A percentile compares a stretch with the other conserved stretches of the same genome.
These are phyloP conservation scores for Dalbergia cochinchinensis DNA, from an alignment of 306 rosid genomes.

Conservation along the genomic window DNA sequence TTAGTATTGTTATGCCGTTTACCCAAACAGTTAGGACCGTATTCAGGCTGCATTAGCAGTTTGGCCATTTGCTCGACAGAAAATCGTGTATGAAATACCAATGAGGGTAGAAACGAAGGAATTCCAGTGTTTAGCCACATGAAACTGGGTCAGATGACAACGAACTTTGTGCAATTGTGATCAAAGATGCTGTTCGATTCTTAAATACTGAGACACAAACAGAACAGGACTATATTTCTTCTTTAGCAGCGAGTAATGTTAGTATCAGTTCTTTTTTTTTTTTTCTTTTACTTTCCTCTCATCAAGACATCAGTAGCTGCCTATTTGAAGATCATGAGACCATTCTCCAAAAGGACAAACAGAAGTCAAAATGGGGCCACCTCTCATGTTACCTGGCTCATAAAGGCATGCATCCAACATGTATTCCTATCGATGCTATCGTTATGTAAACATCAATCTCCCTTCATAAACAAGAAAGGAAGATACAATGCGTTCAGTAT, in stretches of 20 bases:
- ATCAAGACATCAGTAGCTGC: slow-evolving; percentile 40
- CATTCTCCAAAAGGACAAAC: slow-evolving; percentile 45
- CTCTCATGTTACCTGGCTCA: slow-evolving; percentile 51
- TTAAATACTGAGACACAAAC: slow-evolving; percentile 14
- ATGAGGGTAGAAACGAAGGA: neutral
- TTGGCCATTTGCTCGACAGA: neutral
- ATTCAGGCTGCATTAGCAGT: neutral
- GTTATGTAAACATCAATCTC: slow-evolving; percentile 73
- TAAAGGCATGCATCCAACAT: slow-evolving; percentile 58
- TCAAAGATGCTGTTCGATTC: slow-evolving; percentile 31
- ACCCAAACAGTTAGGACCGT: neutral
- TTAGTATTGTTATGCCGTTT: too few relatives aligned
- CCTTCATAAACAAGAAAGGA: slow-evolving; percentile 75
- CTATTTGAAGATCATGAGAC: slow-evolving; percentile 40
- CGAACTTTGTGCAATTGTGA: slow-evolving; percentile 31
- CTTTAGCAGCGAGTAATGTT: slow-evolving; percentile 30
- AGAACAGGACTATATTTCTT: slow-evolving; percentile 28
- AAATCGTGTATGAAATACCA: neutral
- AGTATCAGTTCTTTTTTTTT: slow-evolving; percentile 20
- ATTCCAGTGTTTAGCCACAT: too few relatives aligned
- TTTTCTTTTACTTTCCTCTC: neutral
- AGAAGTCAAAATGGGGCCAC: slow-evolving; percentile 40
- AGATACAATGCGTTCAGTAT: slow-evolving; percentile 79
- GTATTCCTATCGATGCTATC: slow-evolving; percentile 65
- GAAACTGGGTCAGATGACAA: neutral